Conservation (phyloP, 192 early-diverging fungal species). For the Piromyces finnis region DNA sequence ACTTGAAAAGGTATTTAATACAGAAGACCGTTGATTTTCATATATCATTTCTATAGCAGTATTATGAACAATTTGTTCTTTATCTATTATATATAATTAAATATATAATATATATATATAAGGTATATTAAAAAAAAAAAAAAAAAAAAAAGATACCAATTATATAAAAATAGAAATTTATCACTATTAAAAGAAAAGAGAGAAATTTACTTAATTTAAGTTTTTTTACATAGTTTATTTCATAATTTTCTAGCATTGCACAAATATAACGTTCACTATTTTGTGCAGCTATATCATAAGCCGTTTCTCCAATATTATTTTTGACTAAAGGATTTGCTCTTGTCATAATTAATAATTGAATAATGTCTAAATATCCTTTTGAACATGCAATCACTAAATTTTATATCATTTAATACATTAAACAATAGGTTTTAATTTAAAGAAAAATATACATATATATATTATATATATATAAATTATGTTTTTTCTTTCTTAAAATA, state of each 20-base stretch:
- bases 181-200: no score
- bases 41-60: slow-evolving; percentile 36
- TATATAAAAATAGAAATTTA: no score
- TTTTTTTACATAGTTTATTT: slow-evolving; percentile 3
- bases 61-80: slow-evolving; percentile 25
- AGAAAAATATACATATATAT: no score
- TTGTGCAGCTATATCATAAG: slow-evolving; percentile 59
- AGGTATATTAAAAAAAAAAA: no score
- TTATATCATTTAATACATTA: no score
- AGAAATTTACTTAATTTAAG: slow-evolving; percentile 4
- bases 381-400: slow-evolving; percentile 48
- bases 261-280: slow-evolving; percentile 45
- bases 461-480: no score
- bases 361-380: slow-evolving; percentile 44
- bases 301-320: slow-evolving; percentile 48
- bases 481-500: no score
- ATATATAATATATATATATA: neutral
- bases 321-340: slow-evolving; percentile 39
- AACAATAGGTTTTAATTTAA: no score
- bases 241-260: slow-evolving; percentile 38
- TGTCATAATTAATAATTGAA: slow-evolving; percentile 37
- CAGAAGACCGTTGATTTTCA: slow-evolving; percentile 49
- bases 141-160: no score
- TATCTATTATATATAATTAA: slow-evolving; percentile 10
- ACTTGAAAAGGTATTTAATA: slow-evolving; percentile 2